Percentiles rank a stretch among this genome's conserved stretches.
phyloP scores from a whole-genome alignment of 202 grass and related monocot genomes.

The Carex sylvatica region DNA sequence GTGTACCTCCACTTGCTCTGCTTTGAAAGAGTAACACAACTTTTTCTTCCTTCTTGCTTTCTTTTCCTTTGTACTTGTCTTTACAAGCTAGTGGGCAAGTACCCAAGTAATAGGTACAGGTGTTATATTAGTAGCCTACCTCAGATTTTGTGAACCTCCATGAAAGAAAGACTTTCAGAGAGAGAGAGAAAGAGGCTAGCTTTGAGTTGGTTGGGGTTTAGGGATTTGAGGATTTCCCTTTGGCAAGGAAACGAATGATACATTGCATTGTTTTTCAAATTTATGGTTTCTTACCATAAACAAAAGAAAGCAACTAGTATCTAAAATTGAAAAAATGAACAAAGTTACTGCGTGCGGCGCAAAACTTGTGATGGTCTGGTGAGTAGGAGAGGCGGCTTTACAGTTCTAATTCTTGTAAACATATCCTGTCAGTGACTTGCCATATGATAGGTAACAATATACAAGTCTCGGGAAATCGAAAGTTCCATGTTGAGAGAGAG shows the following conservation, averaged over 20 bases:
- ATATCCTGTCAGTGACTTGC: background rate
- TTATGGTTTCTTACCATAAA: background rate
- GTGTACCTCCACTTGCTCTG: constrained; percentile 23
- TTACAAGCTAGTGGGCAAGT: constrained; percentile 2
- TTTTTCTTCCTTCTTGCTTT: constrained; percentile 14
- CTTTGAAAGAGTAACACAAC: constrained; percentile 1
- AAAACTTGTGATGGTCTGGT: background rate
- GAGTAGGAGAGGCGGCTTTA: background rate
- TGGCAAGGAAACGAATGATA: background rate
- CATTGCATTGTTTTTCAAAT: background rate
- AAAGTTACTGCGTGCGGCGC: background rate
- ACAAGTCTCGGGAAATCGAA: background rate
- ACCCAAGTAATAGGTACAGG: background rate
- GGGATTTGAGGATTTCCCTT: background rate
- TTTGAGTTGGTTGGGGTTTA: constrained; percentile 21
- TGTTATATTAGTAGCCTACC: constrained; percentile 2
- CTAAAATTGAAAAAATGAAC: background rate
- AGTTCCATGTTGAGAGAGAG: background rate
- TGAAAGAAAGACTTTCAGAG: background rate
- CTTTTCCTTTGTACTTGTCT: constrained; percentile 20
- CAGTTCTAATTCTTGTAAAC: background rate
- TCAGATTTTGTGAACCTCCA: constrained; percentile 22
- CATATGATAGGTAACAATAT: background rate
- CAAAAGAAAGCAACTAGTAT: background rate
- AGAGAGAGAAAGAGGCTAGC: background rate